Conservation (phyloP, 129 eudicot species). For the Gnaphalium uliginosum region DNA sequence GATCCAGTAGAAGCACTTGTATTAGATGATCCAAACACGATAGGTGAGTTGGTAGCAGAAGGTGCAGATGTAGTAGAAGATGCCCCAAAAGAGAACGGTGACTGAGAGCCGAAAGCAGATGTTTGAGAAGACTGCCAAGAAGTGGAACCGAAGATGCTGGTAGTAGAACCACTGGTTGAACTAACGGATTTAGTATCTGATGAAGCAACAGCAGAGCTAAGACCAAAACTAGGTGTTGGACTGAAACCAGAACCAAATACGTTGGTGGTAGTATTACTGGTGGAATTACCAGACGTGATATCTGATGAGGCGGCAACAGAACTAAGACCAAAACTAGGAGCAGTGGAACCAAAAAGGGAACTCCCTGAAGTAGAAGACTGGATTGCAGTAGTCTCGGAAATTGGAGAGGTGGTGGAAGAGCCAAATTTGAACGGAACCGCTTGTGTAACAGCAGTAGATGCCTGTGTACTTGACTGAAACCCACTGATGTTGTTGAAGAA, state of each 20-base stretch:
- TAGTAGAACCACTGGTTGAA: conserved; percentile 34
- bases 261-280: conserved; percentile 37
- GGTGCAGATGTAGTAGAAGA: conserved; percentile 36
- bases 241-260: conserved; percentile 38
- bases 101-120: conserved; percentile 24
- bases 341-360: conserved; percentile 34
- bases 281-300: conserved; percentile 25
- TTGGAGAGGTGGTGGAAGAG: conserved; percentile 38
- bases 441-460: conserved; percentile 39
- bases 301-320: conserved; percentile 36
- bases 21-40: conserved; percentile 45
- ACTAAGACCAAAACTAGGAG: conserved; percentile 36
- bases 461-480: conserved; percentile 30
- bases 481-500: conserved; percentile 17
- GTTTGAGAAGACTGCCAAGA: conserved; percentile 18
- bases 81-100: conserved; percentile 57
- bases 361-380: conserved; percentile 30
- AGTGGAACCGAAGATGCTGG: conserved; percentile 41
- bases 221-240: conserved; percentile 35
- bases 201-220: conserved; percentile 16
- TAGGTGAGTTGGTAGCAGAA: conserved; percentile 36
- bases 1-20: conserved; percentile 49
- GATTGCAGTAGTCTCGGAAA: conserved; percentile 36
- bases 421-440: conserved; percentile 47
- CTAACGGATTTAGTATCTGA: conserved; percentile 26